Evolutionary conservation across 2,329 filamentous ascomycete species (phyloP), one percentile per base, ranked within the genome.

Genomic region (Delphinella strobiligena): DNA sequence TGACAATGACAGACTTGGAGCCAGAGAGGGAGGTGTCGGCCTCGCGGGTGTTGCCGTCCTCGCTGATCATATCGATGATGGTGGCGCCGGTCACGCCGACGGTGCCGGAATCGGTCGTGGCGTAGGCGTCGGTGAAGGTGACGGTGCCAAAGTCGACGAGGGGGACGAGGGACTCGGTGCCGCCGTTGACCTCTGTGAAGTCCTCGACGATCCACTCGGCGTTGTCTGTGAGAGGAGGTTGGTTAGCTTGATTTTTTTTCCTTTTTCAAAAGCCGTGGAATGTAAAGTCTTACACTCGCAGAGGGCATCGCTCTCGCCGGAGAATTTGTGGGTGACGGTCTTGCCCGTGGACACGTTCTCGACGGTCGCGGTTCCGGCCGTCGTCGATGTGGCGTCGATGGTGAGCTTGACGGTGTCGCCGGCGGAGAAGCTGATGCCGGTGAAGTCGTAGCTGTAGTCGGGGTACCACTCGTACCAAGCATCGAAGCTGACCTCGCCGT

Each of bases 391-490:
- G 4, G 59, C 65, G 45, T 41, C 55, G 45, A 58, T 63, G 41
- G 50, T 62, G 46, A 65, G 51, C 19, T 50, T 58, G 40, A 73
- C 63, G 4, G 53, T 51, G 39, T 74, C 61, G 11, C 70, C 70
- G 1, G 63, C 62, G 14, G 52, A 47, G 37, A 74, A 55, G 2
- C 50, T 39, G 43, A 75, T 59, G 40, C 59, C 59, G 41, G 47
- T 54, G 54, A 75, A 75, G 50, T 71, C 64, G 48, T 71, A 66
- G 18, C 71, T 66, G 47, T 68, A 68, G 49, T 74, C 67, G 1
- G 73, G 72, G 48, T 68, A 74, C 73, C 72, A 78, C 54, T 77
- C 73, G 49, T 73, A 77, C 72, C 74, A 78, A 14, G 72, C 69
- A 41, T 71, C 66, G 49, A 67, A 77, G 5, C 53, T 60, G 3